Evolutionary conservation across 257 asterid genomes (phyloP).

Genomic region (Craterostigma plantagineum): DNA sequence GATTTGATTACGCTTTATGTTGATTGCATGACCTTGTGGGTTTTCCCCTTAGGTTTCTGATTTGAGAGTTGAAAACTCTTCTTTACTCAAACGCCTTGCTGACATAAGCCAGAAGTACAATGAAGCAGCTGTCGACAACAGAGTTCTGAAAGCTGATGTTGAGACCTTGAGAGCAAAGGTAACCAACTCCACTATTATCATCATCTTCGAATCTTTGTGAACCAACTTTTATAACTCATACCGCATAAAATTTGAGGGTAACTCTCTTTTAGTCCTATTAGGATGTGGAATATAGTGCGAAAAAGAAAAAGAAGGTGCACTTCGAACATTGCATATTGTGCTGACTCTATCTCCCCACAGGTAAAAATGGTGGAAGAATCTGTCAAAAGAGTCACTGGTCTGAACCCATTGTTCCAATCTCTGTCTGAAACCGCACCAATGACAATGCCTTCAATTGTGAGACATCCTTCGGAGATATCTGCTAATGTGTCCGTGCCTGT

Average conservation of each 20-base stretch:
- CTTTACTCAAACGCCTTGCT: slow-evolving; percentile 53
- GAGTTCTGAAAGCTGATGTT: slow-evolving; percentile 90
- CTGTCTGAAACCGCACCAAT: too few relatives aligned
- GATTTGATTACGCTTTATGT: too few relatives aligned
- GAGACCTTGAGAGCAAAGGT: slow-evolving; percentile 96
- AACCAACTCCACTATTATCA: slow-evolving; percentile 1
- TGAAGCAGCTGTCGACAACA: slow-evolving; percentile 86
- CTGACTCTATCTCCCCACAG: slow-evolving; percentile 14
- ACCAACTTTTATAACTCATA: neutral
- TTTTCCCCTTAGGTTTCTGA: slow-evolving; percentile 49
- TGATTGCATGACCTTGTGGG: neutral
- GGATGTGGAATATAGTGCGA: too few relatives aligned
- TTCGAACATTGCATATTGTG: too few relatives aligned
- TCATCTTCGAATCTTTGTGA: too few relatives aligned
- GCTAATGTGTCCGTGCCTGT: slow-evolving; percentile 59
- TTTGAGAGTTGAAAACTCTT: slow-evolving; percentile 60
- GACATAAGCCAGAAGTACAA: slow-evolving; percentile 76
- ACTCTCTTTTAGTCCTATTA: too few relatives aligned
- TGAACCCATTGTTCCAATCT: slow-evolving; percentile 65
- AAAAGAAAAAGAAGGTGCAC: too few relatives aligned
- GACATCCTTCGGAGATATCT: slow-evolving; percentile 48
- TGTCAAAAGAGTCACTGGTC: slow-evolving; percentile 75
- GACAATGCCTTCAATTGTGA: slow-evolving; percentile 34
- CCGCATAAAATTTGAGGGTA: too few relatives aligned
- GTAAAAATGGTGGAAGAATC: slow-evolving; percentile 93